A percentile compares a stretch with the other conserved stretches of the same genome.
Evolutionary conservation across 192 early-diverging fungal genomes (phyloP).

Genomic region (Podila minutissima): DNA sequence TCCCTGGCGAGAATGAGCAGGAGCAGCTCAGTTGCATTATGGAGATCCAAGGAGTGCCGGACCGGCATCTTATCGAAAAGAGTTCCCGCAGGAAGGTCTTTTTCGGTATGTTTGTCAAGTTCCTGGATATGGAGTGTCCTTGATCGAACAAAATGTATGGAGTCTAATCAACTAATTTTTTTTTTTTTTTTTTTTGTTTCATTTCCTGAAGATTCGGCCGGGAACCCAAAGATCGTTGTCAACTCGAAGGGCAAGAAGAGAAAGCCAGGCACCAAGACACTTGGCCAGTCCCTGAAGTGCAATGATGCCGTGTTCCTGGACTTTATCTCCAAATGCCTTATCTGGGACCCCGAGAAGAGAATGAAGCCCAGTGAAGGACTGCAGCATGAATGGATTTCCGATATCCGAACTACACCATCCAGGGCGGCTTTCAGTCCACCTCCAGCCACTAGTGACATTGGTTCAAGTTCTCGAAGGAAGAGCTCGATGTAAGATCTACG

Average conservation of each 20-base stretch:
- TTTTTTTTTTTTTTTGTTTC: conserved; percentile 31
- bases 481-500: conserved; percentile 1
- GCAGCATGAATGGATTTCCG: conserved; percentile 82
- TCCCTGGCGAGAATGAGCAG: conserved; percentile 96
- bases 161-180: background rate
- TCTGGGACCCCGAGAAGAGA: conserved; percentile 88
- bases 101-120: conserved; percentile 66
- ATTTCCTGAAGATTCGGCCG: conserved; percentile 51
- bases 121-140: too few species aligned
- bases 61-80: conserved; percentile 73
- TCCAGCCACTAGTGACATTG: background rate
- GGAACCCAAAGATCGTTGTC: conserved; percentile 63
- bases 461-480: conserved; percentile 8
- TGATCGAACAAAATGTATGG: conserved; percentile 17
- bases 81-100: conserved; percentile 83
- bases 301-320: conserved; percentile 82
- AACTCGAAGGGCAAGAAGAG: conserved; percentile 92
- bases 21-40: conserved; percentile 95
- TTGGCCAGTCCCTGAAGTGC: conserved; percentile 73
- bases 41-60: conserved; percentile 89
- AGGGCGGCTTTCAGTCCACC: background rate
- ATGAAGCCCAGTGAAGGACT: conserved; percentile 87
- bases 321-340: conserved; percentile 84
- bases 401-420: conserved; percentile 23
- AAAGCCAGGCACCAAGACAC: conserved; percentile 74